These are phyloP conservation scores for Vickermania ingenoplastis DNA, from an alignment of 208 protist genomes.

Conservation along the genomic window DNA sequence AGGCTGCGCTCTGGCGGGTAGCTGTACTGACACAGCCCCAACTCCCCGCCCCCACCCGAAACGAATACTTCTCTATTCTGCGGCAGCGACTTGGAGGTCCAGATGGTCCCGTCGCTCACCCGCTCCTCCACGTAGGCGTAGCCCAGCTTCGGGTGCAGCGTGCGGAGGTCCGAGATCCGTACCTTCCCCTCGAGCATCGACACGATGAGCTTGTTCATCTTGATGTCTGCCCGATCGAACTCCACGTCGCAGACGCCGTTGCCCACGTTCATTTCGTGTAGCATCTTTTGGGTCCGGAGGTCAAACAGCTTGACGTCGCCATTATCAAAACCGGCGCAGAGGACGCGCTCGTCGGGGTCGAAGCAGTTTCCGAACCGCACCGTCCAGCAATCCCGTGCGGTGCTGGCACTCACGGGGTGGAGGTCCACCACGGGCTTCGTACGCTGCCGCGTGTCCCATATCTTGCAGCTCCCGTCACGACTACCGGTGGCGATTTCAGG, in stretches of 20 bases:
- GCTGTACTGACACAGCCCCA: constrained; percentile 83
- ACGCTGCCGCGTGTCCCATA: constrained; percentile 90
- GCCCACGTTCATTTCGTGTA: constrained; percentile 88
- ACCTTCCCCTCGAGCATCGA: constrained; percentile 82
- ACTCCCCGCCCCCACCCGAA: constrained; percentile 73
- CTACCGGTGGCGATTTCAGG: constrained; percentile 84
- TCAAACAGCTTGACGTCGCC: constrained; percentile 95
- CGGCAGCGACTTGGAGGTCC: constrained; percentile 75
- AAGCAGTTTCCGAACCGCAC: constrained; percentile 90
- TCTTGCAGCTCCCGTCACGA: constrained; percentile 84
- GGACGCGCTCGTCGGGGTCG: constrained; percentile 80
- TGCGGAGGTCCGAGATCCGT: constrained; percentile 84
- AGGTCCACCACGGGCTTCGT: constrained; percentile 74
- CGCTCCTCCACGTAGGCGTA: constrained; percentile 85
- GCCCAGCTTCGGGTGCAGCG: constrained; percentile 70
- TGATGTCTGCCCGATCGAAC: constrained; percentile 89
- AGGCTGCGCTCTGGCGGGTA: constrained; percentile 79
- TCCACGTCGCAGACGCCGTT: constrained; percentile 90
- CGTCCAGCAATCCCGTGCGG: constrained; percentile 89
- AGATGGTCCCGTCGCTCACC: constrained; percentile 77
- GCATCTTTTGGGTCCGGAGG: constrained; percentile 79
- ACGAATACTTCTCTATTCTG: constrained; percentile 91
- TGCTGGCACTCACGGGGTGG: constrained; percentile 48
- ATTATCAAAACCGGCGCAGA: constrained; percentile 92
- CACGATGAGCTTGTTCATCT: constrained; percentile 92